A percentile compares a stretch with the other conserved stretches of the same genome.
Evolutionary conservation across 164 flowering plant genomes (phyloP).

Genomic region (Aristolochia contorta): DNA sequence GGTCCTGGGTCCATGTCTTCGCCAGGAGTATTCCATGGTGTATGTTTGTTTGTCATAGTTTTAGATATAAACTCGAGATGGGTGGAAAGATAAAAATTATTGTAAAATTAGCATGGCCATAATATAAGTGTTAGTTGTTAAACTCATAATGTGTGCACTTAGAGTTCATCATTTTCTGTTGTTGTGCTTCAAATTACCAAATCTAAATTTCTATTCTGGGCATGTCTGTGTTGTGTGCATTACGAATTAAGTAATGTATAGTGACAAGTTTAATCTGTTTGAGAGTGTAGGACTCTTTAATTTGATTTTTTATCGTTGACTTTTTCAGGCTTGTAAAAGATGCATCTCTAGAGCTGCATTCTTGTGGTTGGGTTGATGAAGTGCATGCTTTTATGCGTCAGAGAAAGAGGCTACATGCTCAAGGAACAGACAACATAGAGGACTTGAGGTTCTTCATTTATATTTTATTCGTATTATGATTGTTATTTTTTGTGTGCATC

Average conservation of each 20-base stretch:
- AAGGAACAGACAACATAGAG: constrained; percentile 16
- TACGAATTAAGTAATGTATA: not conserved
- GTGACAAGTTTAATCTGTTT: not conserved
- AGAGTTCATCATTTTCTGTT: too few species aligned
- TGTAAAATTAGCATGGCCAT: too few species aligned
- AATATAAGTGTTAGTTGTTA: too few species aligned
- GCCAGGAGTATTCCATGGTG: too few species aligned
- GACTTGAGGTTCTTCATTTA: constrained; percentile 50
- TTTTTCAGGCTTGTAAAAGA: constrained; percentile 51
- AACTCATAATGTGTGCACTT: too few species aligned
- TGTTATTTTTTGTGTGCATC: too few species aligned
- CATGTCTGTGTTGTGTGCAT: not conserved
- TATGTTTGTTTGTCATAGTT: too few species aligned
- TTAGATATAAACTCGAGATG: too few species aligned
- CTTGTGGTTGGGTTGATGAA: constrained; percentile 70
- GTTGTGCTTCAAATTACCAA: not conserved
- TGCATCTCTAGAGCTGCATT: constrained; percentile 36
- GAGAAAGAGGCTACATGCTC: constrained; percentile 39
- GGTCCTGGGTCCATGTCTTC: too few species aligned
- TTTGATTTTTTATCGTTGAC: not conserved
- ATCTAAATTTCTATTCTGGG: not conserved
- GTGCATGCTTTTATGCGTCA: constrained; percentile 53
- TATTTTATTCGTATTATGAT: not conserved
- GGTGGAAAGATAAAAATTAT: too few species aligned
- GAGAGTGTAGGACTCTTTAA: not conserved